Evolutionary conservation across 2,329 filamentous ascomycete species (phyloP).

Genomic region (Colletotrichum sansevieriae): DNA sequence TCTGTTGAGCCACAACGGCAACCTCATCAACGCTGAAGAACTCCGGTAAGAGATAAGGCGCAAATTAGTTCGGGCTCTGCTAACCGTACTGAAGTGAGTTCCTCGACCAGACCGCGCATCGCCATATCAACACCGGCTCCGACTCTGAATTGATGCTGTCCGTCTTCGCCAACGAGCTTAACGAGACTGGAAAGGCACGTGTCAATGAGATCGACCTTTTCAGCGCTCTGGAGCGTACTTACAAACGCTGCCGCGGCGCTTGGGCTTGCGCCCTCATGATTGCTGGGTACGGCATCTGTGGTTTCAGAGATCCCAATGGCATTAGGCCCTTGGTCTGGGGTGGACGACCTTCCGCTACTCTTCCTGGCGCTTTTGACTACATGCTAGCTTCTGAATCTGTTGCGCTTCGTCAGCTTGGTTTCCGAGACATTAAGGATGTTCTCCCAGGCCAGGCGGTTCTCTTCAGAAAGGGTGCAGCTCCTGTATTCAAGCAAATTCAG

Average conservation of each 20-base stretch:
- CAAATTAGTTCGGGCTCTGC: neutral
- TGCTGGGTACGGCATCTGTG: constrained; percentile 82
- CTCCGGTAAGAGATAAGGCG: constrained; percentile 61
- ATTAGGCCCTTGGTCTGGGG: constrained; percentile 88
- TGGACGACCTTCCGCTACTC: constrained; percentile 74
- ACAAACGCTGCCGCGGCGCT: constrained; percentile 78
- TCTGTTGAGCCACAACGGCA: constrained; percentile 81
- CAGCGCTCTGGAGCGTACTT: constrained; percentile 63
- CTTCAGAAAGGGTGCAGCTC: constrained; percentile 80
- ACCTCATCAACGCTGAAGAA: constrained; percentile 82
- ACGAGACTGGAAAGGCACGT: constrained; percentile 84
- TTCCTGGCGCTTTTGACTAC: constrained; percentile 79
- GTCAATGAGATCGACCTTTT: constrained; percentile 85
- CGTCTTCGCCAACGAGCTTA: constrained; percentile 85
- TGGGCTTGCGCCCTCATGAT: constrained; percentile 88
- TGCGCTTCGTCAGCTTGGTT: constrained; percentile 84
- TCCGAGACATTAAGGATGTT: constrained; percentile 81
- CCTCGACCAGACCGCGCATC: constrained; percentile 82
- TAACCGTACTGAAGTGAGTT: constrained; percentile 52
- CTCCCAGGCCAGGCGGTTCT: constrained; percentile 88
- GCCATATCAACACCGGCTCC: constrained; percentile 74
- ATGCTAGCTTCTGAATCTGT: constrained; percentile 93
- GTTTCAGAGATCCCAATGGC: constrained; percentile 75
- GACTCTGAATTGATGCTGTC: constrained; percentile 38
- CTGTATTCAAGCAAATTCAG: constrained; percentile 82